phyloP scores from a whole-genome alignment of 2,329 filamentous ascomycete species.

The Fusarium liriodendri region DNA sequence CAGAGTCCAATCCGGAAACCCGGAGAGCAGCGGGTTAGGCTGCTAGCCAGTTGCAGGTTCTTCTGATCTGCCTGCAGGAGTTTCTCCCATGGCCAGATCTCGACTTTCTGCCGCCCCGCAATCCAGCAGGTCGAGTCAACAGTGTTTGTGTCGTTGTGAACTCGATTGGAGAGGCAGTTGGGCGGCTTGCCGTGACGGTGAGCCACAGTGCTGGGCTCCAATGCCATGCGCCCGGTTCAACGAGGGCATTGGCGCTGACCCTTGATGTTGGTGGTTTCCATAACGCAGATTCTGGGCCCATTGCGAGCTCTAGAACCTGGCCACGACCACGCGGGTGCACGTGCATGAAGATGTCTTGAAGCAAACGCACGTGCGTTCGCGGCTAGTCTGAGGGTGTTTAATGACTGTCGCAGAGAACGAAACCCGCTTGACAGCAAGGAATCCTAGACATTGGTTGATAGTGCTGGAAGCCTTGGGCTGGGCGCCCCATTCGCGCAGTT shows the following conservation, averaged over 20 bases:
- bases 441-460: slow-evolving; percentile 13
- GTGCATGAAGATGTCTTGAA: slow-evolving; percentile 5
- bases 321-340: not conserved
- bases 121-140: slow-evolving; percentile 4
- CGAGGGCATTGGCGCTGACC: slow-evolving; percentile 2
- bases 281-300: slow-evolving; percentile 6
- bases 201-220: not conserved
- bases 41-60: slow-evolving; percentile 20
- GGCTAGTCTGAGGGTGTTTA: not conserved
- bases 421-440: slow-evolving; percentile 1
- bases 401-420: slow-evolving; percentile 4
- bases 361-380: not conserved
- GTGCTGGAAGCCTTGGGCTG: not conserved
- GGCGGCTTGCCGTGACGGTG: slow-evolving; percentile 5
- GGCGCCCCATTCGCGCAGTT: not conserved
- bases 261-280: slow-evolving; percentile 13
- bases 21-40: not conserved
- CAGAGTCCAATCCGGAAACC: not conserved
- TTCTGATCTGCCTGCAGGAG: not conserved
- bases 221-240: slow-evolving; percentile 7
- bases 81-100: not conserved
- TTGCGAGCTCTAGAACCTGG: slow-evolving; percentile 12
- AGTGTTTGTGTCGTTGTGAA: not conserved
- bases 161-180: not conserved
- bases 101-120: not conserved